These are phyloP conservation scores for Quaeritorhiza haematococci DNA, from an alignment of 371 early-diverging fungal species.

Conservation along the genomic window DNA sequence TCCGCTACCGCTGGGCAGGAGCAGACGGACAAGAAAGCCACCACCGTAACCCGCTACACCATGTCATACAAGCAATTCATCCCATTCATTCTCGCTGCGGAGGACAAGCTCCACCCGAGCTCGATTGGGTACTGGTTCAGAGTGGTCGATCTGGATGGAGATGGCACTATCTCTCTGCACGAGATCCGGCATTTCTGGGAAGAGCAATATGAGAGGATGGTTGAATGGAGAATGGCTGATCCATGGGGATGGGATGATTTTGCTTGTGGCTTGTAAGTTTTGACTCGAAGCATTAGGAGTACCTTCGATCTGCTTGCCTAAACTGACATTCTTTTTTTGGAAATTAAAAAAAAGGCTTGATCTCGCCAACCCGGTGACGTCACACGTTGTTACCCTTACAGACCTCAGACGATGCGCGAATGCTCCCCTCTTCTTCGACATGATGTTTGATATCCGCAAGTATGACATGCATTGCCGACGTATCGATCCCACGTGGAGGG, in stretches of 20 bases:
- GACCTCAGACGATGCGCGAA: conserved; percentile 59
- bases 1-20: conserved; percentile 19
- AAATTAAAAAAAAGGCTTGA: conserved; percentile 46
- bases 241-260: conserved; percentile 63
- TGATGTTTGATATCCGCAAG: conserved; percentile 67
- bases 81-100: conserved; percentile 83
- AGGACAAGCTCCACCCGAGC: conserved; percentile 72
- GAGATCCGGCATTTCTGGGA: conserved; percentile 80
- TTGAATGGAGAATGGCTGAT: conserved; percentile 54
- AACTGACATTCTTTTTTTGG: not conserved
- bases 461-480: conserved; percentile 43
- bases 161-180: conserved; percentile 77
- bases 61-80: conserved; percentile 41
- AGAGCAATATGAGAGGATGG: conserved; percentile 72
- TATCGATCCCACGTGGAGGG: conserved; percentile 43
- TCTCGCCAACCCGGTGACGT: conserved; percentile 53
- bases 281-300: conserved; percentile 2
- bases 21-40: not conserved
- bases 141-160: conserved; percentile 84
- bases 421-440: conserved; percentile 62
- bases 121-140: conserved; percentile 93
- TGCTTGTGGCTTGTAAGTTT: conserved; percentile 59
- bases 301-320: conserved; percentile 10
- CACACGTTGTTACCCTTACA: conserved; percentile 49
- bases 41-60: not conserved